Conservation (phyloP, 2,329 filamentous ascomycete species). For the Albifimbria verrucaria region DNA sequence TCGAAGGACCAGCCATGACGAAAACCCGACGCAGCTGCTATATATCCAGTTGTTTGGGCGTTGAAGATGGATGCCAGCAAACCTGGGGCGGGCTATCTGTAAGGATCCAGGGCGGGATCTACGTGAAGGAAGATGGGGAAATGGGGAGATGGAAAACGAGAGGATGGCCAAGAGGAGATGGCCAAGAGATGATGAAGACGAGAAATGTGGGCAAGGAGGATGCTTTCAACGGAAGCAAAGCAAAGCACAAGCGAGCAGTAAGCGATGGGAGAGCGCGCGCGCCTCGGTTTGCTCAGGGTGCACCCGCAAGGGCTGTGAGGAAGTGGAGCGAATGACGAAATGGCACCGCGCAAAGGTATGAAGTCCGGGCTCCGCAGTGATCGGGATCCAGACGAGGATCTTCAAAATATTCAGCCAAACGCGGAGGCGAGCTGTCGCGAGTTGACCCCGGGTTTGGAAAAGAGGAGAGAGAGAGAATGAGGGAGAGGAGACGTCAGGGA, state of each 20-base stretch:
- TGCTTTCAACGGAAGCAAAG: no score
- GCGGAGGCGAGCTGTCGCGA: background rate
- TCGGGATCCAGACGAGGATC: background rate
- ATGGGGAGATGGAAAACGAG: background rate
- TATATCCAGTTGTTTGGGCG: no score
- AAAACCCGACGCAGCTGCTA: no score
- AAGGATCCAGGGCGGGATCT: background rate
- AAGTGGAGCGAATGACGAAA: conserved; percentile 2
- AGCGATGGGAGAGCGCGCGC: no score
- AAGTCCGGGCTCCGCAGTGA: background rate
- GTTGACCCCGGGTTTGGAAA: no score
- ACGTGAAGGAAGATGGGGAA: background rate
- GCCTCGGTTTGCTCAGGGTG: conserved; percentile 5
- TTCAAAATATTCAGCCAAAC: background rate
- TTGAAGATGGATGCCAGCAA: no score
- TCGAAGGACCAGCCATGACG: background rate
- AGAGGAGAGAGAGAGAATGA: background rate
- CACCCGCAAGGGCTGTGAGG: background rate
- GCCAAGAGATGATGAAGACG: background rate
- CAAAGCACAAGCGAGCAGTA: no score
- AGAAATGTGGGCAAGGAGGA: background rate
- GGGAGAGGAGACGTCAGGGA: background rate
- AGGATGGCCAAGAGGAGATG: background rate
- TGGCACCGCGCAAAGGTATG: background rate
- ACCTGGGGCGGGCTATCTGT: no score